phyloP scores from a whole-genome alignment of 257 asterid genomes.

The Rhazya stricta region DNA sequence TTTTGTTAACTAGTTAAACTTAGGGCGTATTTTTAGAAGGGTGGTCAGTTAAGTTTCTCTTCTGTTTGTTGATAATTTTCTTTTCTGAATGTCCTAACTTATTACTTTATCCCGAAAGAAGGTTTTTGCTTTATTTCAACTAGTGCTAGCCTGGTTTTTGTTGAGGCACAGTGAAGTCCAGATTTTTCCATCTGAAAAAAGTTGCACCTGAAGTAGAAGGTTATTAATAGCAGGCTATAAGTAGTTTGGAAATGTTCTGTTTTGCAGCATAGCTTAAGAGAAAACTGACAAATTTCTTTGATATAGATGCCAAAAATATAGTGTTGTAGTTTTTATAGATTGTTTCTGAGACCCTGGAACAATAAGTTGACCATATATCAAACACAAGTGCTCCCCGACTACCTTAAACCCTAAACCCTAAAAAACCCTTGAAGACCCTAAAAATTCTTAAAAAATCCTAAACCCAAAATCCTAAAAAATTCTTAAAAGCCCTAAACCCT shows the following conservation, averaged over 20 bases:
- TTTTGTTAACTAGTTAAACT: background rate
- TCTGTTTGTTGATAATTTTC: background rate
- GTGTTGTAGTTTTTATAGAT: background rate
- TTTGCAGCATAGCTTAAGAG: background rate
- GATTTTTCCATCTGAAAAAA: slow-evolving; percentile 1
- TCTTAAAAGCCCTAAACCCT: too few species aligned
- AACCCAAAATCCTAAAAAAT: too few species aligned
- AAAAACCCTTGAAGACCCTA: too few species aligned
- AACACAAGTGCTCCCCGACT: background rate
- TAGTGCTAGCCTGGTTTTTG: background rate
- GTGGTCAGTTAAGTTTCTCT: background rate
- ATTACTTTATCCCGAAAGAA: background rate
- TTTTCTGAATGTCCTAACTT: background rate
- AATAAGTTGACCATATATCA: background rate
- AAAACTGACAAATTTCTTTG: background rate
- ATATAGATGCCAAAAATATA: background rate
- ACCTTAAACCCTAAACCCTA: too few species aligned
- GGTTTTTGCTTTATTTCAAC: background rate
- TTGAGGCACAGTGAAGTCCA: background rate
- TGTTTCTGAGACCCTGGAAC: too few species aligned
- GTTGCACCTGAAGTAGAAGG: background rate
- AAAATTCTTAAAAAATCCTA: too few species aligned
- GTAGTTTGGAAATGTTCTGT: background rate
- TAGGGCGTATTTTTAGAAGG: background rate
- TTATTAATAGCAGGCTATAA: background rate